Percentiles rank a stretch among this genome's conserved stretches.
Evolutionary conservation across 345 rosid species (phyloP).

Genomic region (Moricandia moricandioides): DNA sequence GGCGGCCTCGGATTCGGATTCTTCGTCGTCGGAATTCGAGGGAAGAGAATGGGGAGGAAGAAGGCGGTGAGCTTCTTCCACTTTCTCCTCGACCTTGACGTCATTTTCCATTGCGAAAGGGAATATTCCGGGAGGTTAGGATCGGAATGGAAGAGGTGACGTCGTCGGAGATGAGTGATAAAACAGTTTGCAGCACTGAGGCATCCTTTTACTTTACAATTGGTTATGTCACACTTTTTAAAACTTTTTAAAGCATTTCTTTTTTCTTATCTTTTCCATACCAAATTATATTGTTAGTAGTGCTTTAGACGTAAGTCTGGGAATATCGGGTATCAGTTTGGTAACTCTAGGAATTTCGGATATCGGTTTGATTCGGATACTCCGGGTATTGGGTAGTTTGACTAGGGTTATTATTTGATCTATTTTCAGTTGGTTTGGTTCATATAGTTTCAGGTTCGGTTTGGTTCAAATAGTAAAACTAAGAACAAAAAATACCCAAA

Average conservation of each 20-base stretch:
- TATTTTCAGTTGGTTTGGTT: too few species aligned
- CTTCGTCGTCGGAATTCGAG: constrained; percentile 30
- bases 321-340: too few species aligned
- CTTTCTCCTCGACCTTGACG: constrained; percentile 21
- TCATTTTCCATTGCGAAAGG: constrained; percentile 28
- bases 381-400: too few species aligned
- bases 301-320: too few species aligned
- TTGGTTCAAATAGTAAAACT: too few species aligned
- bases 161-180: background rate
- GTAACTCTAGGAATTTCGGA: too few species aligned
- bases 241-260: background rate
- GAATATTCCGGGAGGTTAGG: constrained; percentile 13
- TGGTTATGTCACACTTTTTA: constrained; percentile 2
- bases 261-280: background rate
- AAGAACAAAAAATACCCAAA: too few species aligned
- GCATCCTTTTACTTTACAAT: background rate
- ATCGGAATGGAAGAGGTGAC: constrained; percentile 27
- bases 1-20: constrained; percentile 46
- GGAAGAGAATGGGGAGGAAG: constrained; percentile 35
- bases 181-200: background rate
- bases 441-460: too few species aligned
- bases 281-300: background rate
- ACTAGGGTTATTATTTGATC: too few species aligned
- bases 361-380: too few species aligned
- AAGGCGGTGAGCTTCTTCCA: constrained; percentile 50